Conservation (phyloP, 352 stramenopile species). For the Heterotrichella gracilis region DNA sequence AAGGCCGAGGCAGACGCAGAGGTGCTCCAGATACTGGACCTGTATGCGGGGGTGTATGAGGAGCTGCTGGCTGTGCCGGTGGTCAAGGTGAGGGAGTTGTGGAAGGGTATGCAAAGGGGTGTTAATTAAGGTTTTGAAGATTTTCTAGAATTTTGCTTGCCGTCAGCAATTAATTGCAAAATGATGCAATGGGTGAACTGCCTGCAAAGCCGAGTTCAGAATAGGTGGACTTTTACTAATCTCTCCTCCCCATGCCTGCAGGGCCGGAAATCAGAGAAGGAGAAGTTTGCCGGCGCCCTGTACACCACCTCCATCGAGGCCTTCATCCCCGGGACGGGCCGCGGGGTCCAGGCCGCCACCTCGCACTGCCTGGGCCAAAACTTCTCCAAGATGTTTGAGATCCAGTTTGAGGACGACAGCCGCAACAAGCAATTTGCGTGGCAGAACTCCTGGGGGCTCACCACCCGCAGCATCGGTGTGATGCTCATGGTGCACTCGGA, state of each 20-base stretch:
- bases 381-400: conserved; percentile 99
- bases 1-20: conserved; percentile 74
- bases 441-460: conserved; percentile 95
- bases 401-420: conserved; percentile 70
- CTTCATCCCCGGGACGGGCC: conserved; percentile 69
- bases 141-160: too few relatives aligned
- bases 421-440: conserved; percentile 35
- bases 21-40: conserved; percentile 67
- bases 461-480: conserved; percentile 83
- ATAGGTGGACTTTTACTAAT: too few relatives aligned
- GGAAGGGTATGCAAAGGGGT: too few relatives aligned
- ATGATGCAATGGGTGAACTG: too few relatives aligned
- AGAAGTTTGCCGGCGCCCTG: conserved; percentile 91
- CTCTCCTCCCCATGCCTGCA: too few relatives aligned
- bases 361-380: conserved; percentile 95
- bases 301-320: conserved; percentile 95
- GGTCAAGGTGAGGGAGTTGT: too few relatives aligned
- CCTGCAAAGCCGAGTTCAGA: too few relatives aligned
- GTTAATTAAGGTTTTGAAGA: too few relatives aligned
- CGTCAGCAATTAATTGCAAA: too few relatives aligned
- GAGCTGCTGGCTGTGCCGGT: conserved; percentile 91
- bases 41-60: conserved; percentile 88
- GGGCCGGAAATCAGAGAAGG: conserved; percentile 85
- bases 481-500: conserved; percentile 99
- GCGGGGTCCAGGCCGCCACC: conserved; percentile 89